phyloP scores from a whole-genome alignment of 441 rosid genomes.

The Viola pubescens region DNA sequence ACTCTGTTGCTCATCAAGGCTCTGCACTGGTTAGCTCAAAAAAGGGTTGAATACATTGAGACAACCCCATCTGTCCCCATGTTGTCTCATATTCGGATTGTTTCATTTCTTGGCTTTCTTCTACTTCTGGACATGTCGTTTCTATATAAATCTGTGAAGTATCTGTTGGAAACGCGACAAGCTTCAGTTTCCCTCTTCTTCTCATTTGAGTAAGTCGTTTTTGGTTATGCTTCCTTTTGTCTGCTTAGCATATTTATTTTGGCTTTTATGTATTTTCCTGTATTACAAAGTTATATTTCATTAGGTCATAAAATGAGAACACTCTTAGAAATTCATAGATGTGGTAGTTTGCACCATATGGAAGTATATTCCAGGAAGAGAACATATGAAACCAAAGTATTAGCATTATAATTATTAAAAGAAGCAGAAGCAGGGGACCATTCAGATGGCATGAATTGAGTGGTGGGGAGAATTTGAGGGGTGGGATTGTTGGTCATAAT shows the following conservation, averaged over 20 bases:
- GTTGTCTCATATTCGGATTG: slow-evolving; percentile 71
- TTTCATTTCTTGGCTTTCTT: slow-evolving; percentile 80
- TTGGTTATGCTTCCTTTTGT: not conserved
- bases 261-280: not conserved
- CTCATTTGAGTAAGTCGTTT: slow-evolving; percentile 78
- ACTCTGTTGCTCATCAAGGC: slow-evolving; percentile 71
- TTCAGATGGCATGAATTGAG: not conserved
- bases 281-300: not conserved
- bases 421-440: not conserved
- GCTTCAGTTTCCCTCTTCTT: slow-evolving; percentile 95
- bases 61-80: slow-evolving; percentile 80
- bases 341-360: no score
- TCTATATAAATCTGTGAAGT: slow-evolving; percentile 61
- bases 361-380: not conserved
- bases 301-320: not conserved
- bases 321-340: no score
- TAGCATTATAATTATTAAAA: not conserved
- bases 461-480: no score
- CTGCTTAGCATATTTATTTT: not conserved
- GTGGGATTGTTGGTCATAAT: no score
- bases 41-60: slow-evolving; percentile 92
- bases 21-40: slow-evolving; percentile 92
- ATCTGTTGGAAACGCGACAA: slow-evolving; percentile 57
- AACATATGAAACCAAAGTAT: not conserved
- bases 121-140: slow-evolving; percentile 68